Conservation (phyloP, 768 basidiomycete genomes). For the Serendipita sp. region DNA sequence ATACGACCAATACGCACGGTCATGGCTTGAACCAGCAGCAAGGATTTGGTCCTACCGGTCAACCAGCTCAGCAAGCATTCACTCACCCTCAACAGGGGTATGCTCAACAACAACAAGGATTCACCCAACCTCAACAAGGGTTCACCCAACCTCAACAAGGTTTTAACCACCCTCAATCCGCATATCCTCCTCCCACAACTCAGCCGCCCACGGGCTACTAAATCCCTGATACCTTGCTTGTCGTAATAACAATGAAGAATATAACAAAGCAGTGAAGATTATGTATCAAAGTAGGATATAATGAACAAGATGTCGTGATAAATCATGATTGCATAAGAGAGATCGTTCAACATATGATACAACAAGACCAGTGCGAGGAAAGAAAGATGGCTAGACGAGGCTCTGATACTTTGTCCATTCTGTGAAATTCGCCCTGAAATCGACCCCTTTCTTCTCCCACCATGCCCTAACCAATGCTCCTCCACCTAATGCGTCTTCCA, state of each 20-base stretch:
- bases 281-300: background rate
- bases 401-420: slow-evolving; percentile 77
- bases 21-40: background rate
- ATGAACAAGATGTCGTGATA: background rate
- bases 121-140: background rate
- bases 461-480: slow-evolving; percentile 58
- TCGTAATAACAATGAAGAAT: background rate
- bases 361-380: no score
- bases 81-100: background rate
- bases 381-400: background rate
- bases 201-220: background rate
- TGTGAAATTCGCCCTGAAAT: slow-evolving; percentile 69
- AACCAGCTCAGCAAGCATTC: background rate
- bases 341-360: no score
- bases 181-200: background rate
- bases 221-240: background rate
- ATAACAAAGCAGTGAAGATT: background rate
- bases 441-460: slow-evolving; percentile 71
- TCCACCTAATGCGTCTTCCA: slow-evolving; percentile 76
- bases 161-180: no score
- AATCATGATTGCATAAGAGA: no score
- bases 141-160: background rate
- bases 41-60: background rate
- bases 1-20: background rate
- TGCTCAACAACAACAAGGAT: background rate